Conservation (phyloP, 192 early-diverging fungal genomes). For the Backusella australiensis region DNA sequence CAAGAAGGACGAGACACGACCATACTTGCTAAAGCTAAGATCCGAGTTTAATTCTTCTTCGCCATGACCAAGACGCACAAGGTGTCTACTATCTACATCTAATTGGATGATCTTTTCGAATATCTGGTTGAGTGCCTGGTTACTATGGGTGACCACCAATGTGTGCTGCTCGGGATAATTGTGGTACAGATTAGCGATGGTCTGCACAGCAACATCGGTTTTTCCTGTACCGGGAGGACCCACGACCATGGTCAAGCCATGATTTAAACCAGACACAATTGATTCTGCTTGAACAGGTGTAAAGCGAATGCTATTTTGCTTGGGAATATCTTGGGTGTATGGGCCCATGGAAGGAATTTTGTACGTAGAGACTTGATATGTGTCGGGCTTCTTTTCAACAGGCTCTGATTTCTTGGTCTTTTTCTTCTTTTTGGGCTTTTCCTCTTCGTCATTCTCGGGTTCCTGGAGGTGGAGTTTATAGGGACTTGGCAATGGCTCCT, state of each 20-base stretch:
- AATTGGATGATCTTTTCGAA: constrained; percentile 87
- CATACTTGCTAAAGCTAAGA: constrained; percentile 86
- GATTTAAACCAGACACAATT: constrained; percentile 80
- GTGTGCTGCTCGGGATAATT: constrained; percentile 87
- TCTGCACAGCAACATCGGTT: constrained; percentile 96
- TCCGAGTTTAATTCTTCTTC: constrained; percentile 85
- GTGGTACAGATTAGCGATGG: constrained; percentile 94
- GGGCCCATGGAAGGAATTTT: constrained; percentile 69
- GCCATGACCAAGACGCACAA: constrained; percentile 94
- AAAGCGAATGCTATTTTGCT: constrained; percentile 75
- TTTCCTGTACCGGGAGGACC: constrained; percentile 99
- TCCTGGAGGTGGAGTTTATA: constrained; percentile 74
- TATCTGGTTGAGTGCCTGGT: constrained; percentile 98
- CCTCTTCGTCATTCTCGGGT: constrained; percentile 17
- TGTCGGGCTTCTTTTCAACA: constrained; percentile 35
- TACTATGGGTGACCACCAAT: constrained; percentile 92
- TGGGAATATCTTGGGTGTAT: constrained; percentile 67
- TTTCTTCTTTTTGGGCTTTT: constrained; percentile 34
- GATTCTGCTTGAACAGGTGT: constrained; percentile 85
- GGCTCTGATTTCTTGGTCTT: constrained; percentile 38
- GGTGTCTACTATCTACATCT: constrained; percentile 92
- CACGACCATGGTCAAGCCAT: constrained; percentile 90
- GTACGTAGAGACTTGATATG: constrained; percentile 63
- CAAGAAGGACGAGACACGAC: constrained; percentile 91
- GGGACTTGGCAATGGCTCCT: constrained; percentile 44